Base-by-base conservation (phyloP, 169 alveolate species). In the Plasmodium ovale region DNA sequence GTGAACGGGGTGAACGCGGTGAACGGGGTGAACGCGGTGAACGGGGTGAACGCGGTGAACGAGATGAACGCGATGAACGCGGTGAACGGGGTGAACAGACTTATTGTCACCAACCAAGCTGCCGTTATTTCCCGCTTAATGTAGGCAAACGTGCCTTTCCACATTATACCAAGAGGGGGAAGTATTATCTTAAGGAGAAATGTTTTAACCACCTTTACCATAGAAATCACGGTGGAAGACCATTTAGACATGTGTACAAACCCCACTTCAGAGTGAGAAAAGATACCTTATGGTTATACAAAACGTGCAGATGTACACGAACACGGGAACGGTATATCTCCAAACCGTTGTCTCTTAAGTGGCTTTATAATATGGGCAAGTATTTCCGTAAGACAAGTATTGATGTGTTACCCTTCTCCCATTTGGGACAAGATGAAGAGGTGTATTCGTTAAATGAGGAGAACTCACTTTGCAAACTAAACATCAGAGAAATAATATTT, bases 401-500 rank as follows among this genome's bases (percentile, higher is more conserved):
- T 14, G 16, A 47, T 47, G 16, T 47, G 12, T 47, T 47, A 3
- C 12, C 12, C 16, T 47, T 47, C 23, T 14, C 12, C 16, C 0
- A 47, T 14, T 3, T 5, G 2, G 0, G 25, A 14, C 56, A 5
- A 47, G 16, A 47, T 14, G 5, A 4, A 16, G 35, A 29, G 10
- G 35, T 7, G 10, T 0, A 23, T 23, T 5, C 3, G 19, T 12
- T 29, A 31, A 29, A 25, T 0, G 31, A 62, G 31, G 31, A 25
- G 10, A 62, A 31, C 19, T n/a, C 44, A 14, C 19, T 67, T 42
- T 19, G 44, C 44, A 67, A 42, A 67, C 37, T 67, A 16, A 67
- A 67, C 44, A 67, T 25, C 1, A 42, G 35, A 25, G 37, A 67
- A 42, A 67, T 67, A 42, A 67, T 67, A 42, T 67, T 67, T 67